These are phyloP conservation scores for Teunomyces aglyptinius DNA, from an alignment of 805 yeast genomes.

Conservation along the genomic window DNA sequence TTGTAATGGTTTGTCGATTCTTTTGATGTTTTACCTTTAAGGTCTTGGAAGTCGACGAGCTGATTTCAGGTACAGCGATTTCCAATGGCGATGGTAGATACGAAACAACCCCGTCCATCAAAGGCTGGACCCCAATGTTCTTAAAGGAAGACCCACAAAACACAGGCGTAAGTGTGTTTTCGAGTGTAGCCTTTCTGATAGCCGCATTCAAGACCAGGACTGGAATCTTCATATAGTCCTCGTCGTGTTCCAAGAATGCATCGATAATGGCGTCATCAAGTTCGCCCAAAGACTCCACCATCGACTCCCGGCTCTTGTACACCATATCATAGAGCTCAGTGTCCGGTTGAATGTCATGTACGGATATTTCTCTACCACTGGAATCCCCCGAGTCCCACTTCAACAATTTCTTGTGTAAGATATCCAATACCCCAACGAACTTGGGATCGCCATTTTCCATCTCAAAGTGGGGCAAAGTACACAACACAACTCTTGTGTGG, in stretches of 20 bases:
- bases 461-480: constrained; percentile 75
- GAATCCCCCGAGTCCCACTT: constrained; percentile 45
- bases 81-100: constrained; percentile 84
- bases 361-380: constrained; percentile 53
- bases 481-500: constrained; percentile 67
- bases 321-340: constrained; percentile 47
- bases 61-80: constrained; percentile 53
- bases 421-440: constrained; percentile 75
- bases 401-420: constrained; percentile 59
- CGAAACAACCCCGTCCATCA: constrained; percentile 76
- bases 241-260: constrained; percentile 66
- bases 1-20: constrained; percentile 13
- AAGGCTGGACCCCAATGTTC: constrained; percentile 93
- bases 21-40: constrained; percentile 16
- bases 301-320: constrained; percentile 60
- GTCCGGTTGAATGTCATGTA: constrained; percentile 39
- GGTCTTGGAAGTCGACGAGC: constrained; percentile 17
- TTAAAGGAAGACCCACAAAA: constrained; percentile 90
- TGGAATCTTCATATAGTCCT: constrained; percentile 69
- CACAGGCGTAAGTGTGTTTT: constrained; percentile 65
- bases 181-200: constrained; percentile 61
- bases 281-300: constrained; percentile 83
- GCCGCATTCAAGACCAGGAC: constrained; percentile 52
- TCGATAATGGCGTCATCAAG: constrained; percentile 76
- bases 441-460: constrained; percentile 29